These are phyloP conservation scores for Cicer bijugum DNA, from an alignment of 306 rosid genomes.

Conservation along the genomic window DNA sequence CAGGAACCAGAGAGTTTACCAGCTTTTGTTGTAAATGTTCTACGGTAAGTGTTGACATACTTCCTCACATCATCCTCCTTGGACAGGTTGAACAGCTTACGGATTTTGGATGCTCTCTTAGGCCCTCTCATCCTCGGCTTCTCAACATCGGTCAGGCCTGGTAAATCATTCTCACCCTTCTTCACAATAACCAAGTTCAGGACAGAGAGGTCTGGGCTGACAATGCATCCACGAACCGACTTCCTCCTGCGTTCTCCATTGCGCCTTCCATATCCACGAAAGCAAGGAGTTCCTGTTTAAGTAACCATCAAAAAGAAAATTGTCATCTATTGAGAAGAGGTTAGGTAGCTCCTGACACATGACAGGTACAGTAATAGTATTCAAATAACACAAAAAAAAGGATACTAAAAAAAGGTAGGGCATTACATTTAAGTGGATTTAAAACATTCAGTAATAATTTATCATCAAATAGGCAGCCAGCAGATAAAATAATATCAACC, in stretches of 20 bases:
- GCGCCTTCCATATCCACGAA: conserved; percentile 55
- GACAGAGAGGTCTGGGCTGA: conserved; percentile 57
- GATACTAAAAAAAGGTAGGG: neutral
- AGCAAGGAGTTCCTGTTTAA: conserved; percentile 52
- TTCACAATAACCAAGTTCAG: conserved; percentile 54
- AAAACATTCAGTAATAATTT: neutral
- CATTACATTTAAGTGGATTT: neutral
- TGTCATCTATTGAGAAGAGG: neutral
- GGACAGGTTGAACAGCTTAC: conserved; percentile 52
- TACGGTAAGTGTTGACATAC: conserved; percentile 53
- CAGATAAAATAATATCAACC: neutral
- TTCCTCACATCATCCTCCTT: conserved; percentile 55
- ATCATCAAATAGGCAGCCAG: neutral
- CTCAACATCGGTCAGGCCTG: conserved; percentile 53
- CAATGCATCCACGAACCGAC: conserved; percentile 56
- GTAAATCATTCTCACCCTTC: conserved; percentile 53
- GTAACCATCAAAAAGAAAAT: neutral
- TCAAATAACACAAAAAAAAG: neutral
- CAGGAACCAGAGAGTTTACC: conserved; percentile 29
- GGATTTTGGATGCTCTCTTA: conserved; percentile 54
- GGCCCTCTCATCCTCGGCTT: conserved; percentile 61
- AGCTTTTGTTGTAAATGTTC: conserved; percentile 48
- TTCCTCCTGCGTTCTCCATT: conserved; percentile 59
- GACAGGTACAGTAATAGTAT: neutral
- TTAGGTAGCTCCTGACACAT: neutral